Evolutionary conservation across 176 grass and related monocot species (phyloP).

Genomic region (Otatea glauca): DNA sequence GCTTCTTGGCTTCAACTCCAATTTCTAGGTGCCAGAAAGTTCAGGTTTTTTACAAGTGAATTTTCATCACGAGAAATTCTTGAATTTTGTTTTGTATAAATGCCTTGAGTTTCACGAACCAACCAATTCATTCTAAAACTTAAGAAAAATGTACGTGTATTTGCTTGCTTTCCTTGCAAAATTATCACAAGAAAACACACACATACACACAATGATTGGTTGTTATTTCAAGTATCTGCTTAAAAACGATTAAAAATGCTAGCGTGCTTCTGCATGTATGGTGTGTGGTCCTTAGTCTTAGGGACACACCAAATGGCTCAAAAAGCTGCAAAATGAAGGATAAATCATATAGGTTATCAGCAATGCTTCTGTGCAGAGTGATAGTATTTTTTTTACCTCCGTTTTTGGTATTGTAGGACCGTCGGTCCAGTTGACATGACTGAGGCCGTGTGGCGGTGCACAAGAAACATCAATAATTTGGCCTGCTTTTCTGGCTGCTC

Average conservation of each 20-base stretch:
- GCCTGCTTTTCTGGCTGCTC: slow-evolving; percentile 12
- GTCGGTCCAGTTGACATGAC: neutral
- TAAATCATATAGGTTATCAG: slow-evolving; percentile 36
- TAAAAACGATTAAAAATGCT: neutral
- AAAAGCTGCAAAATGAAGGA: slow-evolving; percentile 37
- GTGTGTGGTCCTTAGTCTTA: slow-evolving; percentile 36
- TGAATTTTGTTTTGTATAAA: neutral
- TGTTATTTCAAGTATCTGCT: neutral
- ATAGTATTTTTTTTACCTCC: neutral
- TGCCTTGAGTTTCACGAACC: neutral
- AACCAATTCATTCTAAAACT: neutral
- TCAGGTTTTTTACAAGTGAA: neutral
- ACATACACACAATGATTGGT: slow-evolving; percentile 5
- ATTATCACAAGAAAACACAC: slow-evolving; percentile 7
- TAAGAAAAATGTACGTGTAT: neutral
- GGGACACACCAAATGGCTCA: slow-evolving; percentile 28
- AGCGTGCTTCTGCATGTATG: neutral
- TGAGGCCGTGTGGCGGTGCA: neutral
- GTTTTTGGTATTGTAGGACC: slow-evolving; percentile 8
- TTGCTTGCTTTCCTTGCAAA: neutral
- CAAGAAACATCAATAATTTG: slow-evolving; percentile 44
- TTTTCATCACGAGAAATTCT: neutral
- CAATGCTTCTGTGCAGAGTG: neutral
- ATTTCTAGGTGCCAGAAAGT: neutral
- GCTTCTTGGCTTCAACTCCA: slow-evolving; percentile 42